These are phyloP conservation scores for Suhomyces yuchorum DNA, from an alignment of 1,139 yeast species.

Conservation along the genomic window DNA sequence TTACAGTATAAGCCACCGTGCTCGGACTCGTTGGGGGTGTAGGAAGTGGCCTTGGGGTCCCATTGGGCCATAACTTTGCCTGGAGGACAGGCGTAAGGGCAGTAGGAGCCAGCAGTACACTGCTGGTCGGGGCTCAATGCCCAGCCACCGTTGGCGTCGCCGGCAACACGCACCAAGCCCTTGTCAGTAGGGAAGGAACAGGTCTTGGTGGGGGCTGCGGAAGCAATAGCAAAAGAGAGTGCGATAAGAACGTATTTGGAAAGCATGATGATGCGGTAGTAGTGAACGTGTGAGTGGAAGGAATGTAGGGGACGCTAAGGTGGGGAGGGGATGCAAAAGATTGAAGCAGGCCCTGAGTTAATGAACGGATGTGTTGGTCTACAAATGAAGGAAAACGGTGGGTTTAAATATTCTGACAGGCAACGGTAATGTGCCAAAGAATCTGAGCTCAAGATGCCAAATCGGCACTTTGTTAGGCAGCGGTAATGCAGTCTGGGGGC, in stretches of 20 bases:
- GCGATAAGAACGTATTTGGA: slow-evolving; percentile 22
- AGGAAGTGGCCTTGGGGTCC: slow-evolving; percentile 62
- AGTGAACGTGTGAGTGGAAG: neutral
- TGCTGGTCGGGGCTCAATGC: slow-evolving; percentile 78
- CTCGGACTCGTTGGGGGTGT: slow-evolving; percentile 69
- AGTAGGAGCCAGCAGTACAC: slow-evolving; percentile 73
- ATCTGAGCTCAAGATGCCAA: too few relatives aligned
- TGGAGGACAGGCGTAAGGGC: slow-evolving; percentile 88
- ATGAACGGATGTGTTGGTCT: slow-evolving; percentile 4
- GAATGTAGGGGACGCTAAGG: neutral
- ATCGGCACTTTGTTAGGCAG: too few relatives aligned
- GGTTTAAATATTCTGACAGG: neutral
- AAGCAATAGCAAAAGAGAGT: slow-evolving; percentile 20
- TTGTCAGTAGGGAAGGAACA: slow-evolving; percentile 68
- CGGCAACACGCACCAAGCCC: slow-evolving; percentile 70
- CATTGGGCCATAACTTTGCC: slow-evolving; percentile 81
- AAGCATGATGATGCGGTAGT: slow-evolving; percentile 13
- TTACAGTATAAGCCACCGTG: slow-evolving; percentile 83
- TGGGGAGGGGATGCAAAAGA: slow-evolving; percentile 7
- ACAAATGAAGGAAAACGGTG: neutral
- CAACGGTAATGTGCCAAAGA: too few relatives aligned
- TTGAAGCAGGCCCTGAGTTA: slow-evolving; percentile 3
- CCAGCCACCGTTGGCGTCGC: slow-evolving; percentile 75
- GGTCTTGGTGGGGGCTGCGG: slow-evolving; percentile 37
- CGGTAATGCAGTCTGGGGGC: neutral